Percentiles rank a stretch among this genome's conserved stretches.
Evolutionary conservation across 106 monocot species (phyloP).

Genomic region (Phalaenopsis aphrodite): DNA sequence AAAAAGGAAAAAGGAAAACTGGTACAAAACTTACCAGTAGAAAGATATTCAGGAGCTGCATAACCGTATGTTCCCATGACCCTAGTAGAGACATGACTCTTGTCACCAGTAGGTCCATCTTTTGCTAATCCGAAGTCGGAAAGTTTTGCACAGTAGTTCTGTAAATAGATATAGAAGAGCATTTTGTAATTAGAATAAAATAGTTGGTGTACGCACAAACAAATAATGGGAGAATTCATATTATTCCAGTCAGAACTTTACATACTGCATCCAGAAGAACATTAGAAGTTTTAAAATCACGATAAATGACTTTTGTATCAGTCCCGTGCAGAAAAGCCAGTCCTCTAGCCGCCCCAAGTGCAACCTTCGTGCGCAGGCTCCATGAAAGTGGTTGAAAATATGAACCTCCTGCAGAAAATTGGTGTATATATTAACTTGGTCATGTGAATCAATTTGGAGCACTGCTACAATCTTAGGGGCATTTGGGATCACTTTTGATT

Average conservation of each 20-base stretch:
- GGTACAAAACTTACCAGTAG: constrained; percentile 40
- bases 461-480: too few species aligned
- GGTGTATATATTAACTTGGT: not conserved
- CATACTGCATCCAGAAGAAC: constrained; percentile 68
- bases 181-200: not conserved
- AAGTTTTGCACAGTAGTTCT: constrained; percentile 75
- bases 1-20: not conserved
- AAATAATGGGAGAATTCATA: not conserved
- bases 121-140: constrained; percentile 87
- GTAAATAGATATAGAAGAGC: constrained; percentile 1
- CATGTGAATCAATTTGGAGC: too few species aligned
- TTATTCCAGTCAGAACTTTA: not conserved
- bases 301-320: constrained; percentile 74
- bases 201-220: not conserved
- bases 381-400: constrained; percentile 83
- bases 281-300: constrained; percentile 89
- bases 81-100: constrained; percentile 38
- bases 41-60: constrained; percentile 78
- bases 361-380: constrained; percentile 79
- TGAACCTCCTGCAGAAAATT: constrained; percentile 55
- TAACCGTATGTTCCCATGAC: constrained; percentile 84
- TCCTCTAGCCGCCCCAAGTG: constrained; percentile 79
- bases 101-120: constrained; percentile 56
- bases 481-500: too few species aligned
- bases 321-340: constrained; percentile 78